Base-by-base conservation (phyloP, 164 flowering plant species). In the Liriodendron chinense region DNA sequence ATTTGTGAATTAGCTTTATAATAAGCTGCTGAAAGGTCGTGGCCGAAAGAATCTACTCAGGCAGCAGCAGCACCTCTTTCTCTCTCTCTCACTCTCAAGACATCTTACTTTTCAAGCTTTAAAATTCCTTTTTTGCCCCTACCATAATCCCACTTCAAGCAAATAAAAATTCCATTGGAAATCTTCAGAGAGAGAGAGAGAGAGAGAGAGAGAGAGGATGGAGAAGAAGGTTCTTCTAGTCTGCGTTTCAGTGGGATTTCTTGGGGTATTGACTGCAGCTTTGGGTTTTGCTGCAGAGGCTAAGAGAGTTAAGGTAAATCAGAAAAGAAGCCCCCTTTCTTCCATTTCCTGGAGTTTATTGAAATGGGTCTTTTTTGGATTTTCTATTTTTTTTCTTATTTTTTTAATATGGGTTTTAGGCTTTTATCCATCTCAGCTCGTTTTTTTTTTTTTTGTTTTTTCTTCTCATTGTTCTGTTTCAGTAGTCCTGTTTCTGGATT, bases 241-340 rank as follows among this genome's bases (percentile, higher is more conserved):
- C 43, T 90, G 95, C 79, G 2, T 78, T 61, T 77, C 80, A 22
- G 92, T 88, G 78, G 94, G 92, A 5, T 84, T 94, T 61, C 80
- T 94, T 71, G 97, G 97, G 73, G 16, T 89, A 1, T 49, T 92
- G 23, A 81, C 94, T 67, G 87, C 95, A 75, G 89, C 84, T 76
- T 76, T 89, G 65, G 97, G 91, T 70, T 92, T 94, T 82, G 94
- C 84, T 83, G 98, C 98, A 23, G 97, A 94, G 75, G 97, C 87
- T 34, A 91, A 84, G 21, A 84, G 89, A 80, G 86, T 91, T 72
- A 94, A 91, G 92, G 98, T 94, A 74, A 25, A 28, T 26, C 14
- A 20, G 18, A 66, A 14, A 12, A 16, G 18, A 26, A 66, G 47
- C n/a, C 10, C 68, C 28, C 47, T 25, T 66, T 20, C 47, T 66